Conservation (phyloP, 306 rosid genomes). For the Sesbania bispinosa region DNA sequence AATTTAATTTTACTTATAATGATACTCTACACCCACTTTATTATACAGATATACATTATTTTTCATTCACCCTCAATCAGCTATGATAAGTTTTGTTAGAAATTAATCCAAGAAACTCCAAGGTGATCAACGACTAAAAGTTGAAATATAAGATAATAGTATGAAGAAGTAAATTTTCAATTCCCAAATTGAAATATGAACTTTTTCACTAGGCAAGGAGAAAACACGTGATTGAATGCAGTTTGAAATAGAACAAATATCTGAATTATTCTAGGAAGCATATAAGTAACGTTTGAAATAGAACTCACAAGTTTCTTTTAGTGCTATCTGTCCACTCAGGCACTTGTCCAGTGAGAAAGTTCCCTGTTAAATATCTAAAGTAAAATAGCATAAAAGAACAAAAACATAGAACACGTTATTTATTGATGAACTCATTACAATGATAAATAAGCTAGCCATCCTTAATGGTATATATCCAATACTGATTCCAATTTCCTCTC, state of each 20-base stretch:
- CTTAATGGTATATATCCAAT: too few species aligned
- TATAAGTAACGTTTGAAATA: neutral
- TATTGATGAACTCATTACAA: neutral
- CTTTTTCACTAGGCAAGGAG: neutral
- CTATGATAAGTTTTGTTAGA: too few species aligned
- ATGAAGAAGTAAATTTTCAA: too few species aligned
- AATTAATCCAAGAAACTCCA: neutral
- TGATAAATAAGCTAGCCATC: neutral
- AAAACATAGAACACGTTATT: neutral
- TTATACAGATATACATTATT: too few species aligned
- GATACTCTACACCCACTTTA: too few species aligned
- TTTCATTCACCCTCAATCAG: too few species aligned
- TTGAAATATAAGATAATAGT: neutral
- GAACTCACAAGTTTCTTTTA: constrained; percentile 34
- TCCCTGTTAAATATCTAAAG: constrained; percentile 58
- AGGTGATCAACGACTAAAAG: neutral
- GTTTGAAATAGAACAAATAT: neutral
- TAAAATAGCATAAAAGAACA: too few species aligned
- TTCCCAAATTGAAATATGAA: neutral
- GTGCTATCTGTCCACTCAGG: constrained; percentile 27
- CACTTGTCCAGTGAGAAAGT: constrained; percentile 42
- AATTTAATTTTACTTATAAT: too few species aligned
- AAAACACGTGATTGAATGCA: neutral
- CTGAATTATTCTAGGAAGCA: neutral
- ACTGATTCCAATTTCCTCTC: neutral